Conservation (phyloP, 768 basidiomycete genomes). For the Russula earlei region DNA sequence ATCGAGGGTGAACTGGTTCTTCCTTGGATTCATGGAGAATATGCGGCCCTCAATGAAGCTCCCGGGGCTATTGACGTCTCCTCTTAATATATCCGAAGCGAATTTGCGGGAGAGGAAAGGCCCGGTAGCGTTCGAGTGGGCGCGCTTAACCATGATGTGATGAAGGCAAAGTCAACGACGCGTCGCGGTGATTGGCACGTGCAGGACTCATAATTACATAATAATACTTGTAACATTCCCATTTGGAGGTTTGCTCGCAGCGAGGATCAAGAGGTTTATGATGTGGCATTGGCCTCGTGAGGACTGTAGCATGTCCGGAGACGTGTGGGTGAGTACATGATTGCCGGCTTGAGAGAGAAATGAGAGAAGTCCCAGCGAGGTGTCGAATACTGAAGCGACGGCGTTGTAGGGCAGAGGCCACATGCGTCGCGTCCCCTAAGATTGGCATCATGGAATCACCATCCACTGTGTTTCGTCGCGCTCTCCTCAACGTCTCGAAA, state of each 20-base stretch:
- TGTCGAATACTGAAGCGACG: too few relatives aligned
- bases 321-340: too few relatives aligned
- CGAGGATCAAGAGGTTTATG: too few relatives aligned
- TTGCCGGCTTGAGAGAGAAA: too few relatives aligned
- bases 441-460: constrained; percentile 28
- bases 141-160: not conserved
- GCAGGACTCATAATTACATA: too few relatives aligned
- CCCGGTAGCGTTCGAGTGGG: not conserved
- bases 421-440: too few relatives aligned
- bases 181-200: not conserved
- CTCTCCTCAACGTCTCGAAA: constrained; percentile 31
- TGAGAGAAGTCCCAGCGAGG: too few relatives aligned
- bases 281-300: too few relatives aligned
- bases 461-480: constrained; percentile 32
- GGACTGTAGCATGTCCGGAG: too few relatives aligned
- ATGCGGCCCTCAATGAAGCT: constrained; percentile 8
- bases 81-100: not conserved
- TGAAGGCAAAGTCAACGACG: not conserved
- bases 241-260: too few relatives aligned
- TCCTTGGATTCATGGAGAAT: not conserved
- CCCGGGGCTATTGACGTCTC: constrained; percentile 3
- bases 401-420: too few relatives aligned
- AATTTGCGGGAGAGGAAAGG: not conserved
- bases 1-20: constrained; percentile 4
- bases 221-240: too few relatives aligned